Base-by-base conservation (phyloP, 169 alveolate genomes). In the Eimeria falciformis region DNA sequence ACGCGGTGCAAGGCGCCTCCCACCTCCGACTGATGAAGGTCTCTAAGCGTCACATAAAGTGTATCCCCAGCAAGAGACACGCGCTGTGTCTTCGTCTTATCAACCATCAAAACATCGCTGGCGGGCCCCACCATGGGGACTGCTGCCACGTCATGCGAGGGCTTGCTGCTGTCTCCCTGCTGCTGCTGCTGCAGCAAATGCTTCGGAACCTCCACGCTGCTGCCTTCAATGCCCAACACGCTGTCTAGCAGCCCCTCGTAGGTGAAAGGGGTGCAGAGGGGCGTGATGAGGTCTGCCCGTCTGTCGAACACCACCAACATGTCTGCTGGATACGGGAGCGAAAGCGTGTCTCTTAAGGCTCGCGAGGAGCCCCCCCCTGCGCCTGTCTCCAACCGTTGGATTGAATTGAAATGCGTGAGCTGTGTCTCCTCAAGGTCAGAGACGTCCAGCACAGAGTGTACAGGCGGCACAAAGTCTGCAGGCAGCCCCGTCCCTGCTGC, bases 1-100 rank as follows among this genome's bases (percentile, higher is more conserved):
- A 95, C 96, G 66, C 96, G 94, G 58, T 97, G 98, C 43, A 97
- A 95, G 84, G 92, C 94, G 18, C 91, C 83, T 1, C 98, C 99
- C 3, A 96, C 96, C 46, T 95, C 97, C 33, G 95, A 93, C 73
- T 95, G 96, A 83, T 93, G 96, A 17, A 96, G 68, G 91, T 97
- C 97, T 69, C 97, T 92, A 47, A 97, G 88, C 47, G 95, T 95
- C 50, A 92, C 86, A 78, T 94, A 97, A 37, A 97, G 91, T 0
- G 95, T 93, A 82, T 96, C 97, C 2, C 95, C 89, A 27, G 97
- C 27, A 23, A 87, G 65, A 14, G 92, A 55, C 14, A 87, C 78
- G 21, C 78, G 58, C 62, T 71, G 92, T 17, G 78, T 53, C 5
- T 65, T 55, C 29, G 79, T 86, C 11, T 62, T 3, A 1, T 78